Percentiles rank a stretch among this genome's conserved stretches.
Evolutionary conservation across 1,284 basidiomycete species (phyloP).

Genomic region (Tylopilus sp.): DNA sequence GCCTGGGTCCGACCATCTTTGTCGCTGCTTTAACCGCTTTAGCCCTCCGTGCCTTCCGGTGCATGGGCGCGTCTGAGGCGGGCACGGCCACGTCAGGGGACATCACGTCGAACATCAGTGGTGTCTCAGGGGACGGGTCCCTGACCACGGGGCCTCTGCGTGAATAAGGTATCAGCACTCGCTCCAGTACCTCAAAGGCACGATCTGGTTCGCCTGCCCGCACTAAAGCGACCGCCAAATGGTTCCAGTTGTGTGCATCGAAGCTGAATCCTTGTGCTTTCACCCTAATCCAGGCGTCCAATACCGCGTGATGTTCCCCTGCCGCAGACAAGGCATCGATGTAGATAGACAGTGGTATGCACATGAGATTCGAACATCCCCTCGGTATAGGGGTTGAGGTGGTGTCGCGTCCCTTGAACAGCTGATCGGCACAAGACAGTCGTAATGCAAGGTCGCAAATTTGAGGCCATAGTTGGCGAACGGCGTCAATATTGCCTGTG

Average conservation of each 20-base stretch:
- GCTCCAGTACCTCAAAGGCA: slow-evolving; percentile 82
- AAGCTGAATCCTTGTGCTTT: slow-evolving; percentile 73
- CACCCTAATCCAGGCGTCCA: slow-evolving; percentile 65
- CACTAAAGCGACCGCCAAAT: slow-evolving; percentile 72
- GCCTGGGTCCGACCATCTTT: slow-evolving; percentile 14
- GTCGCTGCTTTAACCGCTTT: slow-evolving; percentile 19
- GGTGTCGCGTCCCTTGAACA: slow-evolving; percentile 28
- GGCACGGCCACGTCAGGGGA: slow-evolving; percentile 22
- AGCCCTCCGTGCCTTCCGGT: slow-evolving; percentile 27
- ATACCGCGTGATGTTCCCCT: slow-evolving; percentile 62
- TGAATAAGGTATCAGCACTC: slow-evolving; percentile 68
- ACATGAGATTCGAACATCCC: slow-evolving; percentile 57
- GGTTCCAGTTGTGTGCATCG: slow-evolving; percentile 93
- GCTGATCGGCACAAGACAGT: slow-evolving; percentile 35
- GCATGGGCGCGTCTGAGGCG: slow-evolving; percentile 34
- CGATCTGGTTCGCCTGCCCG: slow-evolving; percentile 77
- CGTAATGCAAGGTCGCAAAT: slow-evolving; percentile 56
- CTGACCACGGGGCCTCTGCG: slow-evolving; percentile 35
- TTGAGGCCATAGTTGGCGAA: slow-evolving; percentile 67
- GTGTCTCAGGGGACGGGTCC: slow-evolving; percentile 40
- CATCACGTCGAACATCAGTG: slow-evolving; percentile 40
- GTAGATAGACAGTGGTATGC: slow-evolving; percentile 80
- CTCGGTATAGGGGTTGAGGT: slow-evolving; percentile 17
- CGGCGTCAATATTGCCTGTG: slow-evolving; percentile 52
- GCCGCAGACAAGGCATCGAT: slow-evolving; percentile 72